These are phyloP conservation scores for Xerocomellus chrysenteron DNA, from an alignment of 768 basidiomycete genomes.

Conservation along the genomic window DNA sequence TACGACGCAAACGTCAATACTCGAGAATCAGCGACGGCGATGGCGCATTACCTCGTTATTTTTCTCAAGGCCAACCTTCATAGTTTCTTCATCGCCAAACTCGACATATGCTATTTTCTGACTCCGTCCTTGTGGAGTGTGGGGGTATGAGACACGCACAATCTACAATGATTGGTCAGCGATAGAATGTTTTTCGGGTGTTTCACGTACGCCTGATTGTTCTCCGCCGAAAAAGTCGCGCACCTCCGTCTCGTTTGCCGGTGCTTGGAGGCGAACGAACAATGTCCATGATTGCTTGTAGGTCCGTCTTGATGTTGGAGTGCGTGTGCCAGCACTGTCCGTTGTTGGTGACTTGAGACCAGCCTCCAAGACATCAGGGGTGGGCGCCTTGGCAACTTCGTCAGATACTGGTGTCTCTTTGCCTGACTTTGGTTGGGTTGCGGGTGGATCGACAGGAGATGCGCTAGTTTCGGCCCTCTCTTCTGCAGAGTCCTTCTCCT, in stretches of 20 bases:
- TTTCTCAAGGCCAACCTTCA: conserved; percentile 76
- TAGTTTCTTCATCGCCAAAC: conserved; percentile 83
- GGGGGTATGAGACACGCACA: conserved; percentile 63
- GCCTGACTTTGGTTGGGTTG: conserved; percentile 34
- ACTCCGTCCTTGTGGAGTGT: conserved; percentile 45
- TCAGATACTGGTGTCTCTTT: conserved; percentile 39
- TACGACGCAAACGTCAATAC: conserved; percentile 29
- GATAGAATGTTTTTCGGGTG: not conserved
- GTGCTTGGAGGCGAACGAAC: conserved; percentile 65
- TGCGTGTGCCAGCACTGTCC: conserved; percentile 63
- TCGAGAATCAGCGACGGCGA: conserved; percentile 1
- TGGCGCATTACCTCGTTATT: conserved; percentile 58
- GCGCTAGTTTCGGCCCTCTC: conserved; percentile 32
- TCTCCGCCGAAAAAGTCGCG: conserved; percentile 77
- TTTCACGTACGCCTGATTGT: conserved; percentile 56
- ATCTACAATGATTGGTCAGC: conserved; percentile 44
- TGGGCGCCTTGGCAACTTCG: conserved; percentile 23
- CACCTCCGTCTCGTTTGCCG: conserved; percentile 62
- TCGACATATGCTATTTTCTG: conserved; percentile 79
- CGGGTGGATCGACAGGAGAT: conserved; percentile 24
- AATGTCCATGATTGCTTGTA: conserved; percentile 81
- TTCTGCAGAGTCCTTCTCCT: conserved; percentile 38
- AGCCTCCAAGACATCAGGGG: conserved; percentile 26
- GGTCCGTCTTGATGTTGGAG: conserved; percentile 65
- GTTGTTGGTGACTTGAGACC: conserved; percentile 56